Evolutionary conservation across 2,329 filamentous ascomycete species (phyloP).

Genomic region (Cryphonectria nitschkei): DNA sequence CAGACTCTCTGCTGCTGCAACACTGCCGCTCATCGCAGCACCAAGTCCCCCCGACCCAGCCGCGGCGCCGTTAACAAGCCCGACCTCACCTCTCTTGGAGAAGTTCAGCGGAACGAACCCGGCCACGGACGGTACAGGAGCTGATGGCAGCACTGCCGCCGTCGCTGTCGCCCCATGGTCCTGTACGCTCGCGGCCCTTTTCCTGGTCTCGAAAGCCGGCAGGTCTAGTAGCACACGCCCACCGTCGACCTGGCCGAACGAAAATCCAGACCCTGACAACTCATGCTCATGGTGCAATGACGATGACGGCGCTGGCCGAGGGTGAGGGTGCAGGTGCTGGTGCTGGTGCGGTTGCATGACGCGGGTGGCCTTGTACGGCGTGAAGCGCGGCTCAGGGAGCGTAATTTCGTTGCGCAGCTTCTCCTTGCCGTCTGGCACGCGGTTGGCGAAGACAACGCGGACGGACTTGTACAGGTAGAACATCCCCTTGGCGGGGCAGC

Average conservation of each 20-base stretch:
- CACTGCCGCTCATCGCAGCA: constrained; percentile 48
- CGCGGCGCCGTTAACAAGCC: constrained; percentile 25
- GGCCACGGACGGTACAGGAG: constrained; percentile 15
- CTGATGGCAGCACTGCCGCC: background rate
- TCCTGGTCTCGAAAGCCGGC: constrained; percentile 11
- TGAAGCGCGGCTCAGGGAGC: constrained; percentile 84
- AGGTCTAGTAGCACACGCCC: constrained; percentile 11
- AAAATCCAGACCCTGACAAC: constrained; percentile 57
- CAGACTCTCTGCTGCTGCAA: constrained; percentile 63
- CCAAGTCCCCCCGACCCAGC: constrained; percentile 4
- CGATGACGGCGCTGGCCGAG: constrained; percentile 39
- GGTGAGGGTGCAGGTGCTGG: constrained; percentile 32
- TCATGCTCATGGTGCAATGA: constrained; percentile 29
- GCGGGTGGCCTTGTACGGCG: constrained; percentile 74
- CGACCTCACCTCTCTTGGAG: constrained; percentile 38
- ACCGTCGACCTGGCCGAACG: constrained; percentile 35
- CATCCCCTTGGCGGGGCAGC: constrained; percentile 79
- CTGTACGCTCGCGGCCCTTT: constrained; percentile 18
- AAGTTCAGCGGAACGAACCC: constrained; percentile 34
- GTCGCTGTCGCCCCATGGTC: constrained; percentile 2
- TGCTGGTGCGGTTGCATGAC: constrained; percentile 47
- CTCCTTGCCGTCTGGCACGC: constrained; percentile 94
- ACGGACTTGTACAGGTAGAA: constrained; percentile 92
- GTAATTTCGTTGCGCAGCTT: constrained; percentile 89
- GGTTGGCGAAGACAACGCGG: constrained; percentile 93